phyloP scores from a whole-genome alignment of 1,284 basidiomycete genomes.

The Sanghuangporus sanghuang region DNA sequence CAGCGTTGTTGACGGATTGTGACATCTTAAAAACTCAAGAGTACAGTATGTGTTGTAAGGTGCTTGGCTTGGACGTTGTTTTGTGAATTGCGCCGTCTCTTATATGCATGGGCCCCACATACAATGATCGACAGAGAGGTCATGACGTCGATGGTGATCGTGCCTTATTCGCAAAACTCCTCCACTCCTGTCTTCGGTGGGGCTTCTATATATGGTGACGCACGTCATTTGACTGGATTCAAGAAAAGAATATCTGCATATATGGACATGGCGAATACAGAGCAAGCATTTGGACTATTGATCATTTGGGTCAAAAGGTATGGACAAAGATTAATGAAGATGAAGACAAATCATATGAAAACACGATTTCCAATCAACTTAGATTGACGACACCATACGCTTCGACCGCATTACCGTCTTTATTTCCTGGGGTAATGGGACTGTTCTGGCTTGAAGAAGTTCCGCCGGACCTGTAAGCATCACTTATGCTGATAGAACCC shows the following conservation, averaged over 20 bases:
- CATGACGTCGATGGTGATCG: not conserved
- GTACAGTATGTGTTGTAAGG: not conserved
- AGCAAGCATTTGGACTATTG: too few species aligned
- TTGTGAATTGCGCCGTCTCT: not conserved
- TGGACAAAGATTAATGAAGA: too few species aligned
- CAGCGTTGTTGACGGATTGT: slow-evolving; percentile 14
- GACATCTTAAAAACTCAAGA: slow-evolving; percentile 13
- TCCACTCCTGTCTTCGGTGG: too few species aligned
- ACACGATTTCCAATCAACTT: not conserved
- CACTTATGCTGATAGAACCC: not conserved
- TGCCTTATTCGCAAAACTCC: too few species aligned
- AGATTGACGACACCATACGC: not conserved
- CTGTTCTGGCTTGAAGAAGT: not conserved
- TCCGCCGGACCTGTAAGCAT: not conserved
- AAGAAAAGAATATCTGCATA: too few species aligned
- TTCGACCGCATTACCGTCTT: not conserved
- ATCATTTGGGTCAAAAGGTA: too few species aligned
- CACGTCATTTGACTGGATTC: too few species aligned
- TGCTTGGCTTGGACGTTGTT: not conserved
- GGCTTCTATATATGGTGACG: too few species aligned
- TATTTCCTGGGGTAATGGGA: not conserved
- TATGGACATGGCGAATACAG: too few species aligned
- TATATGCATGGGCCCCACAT: too few species aligned
- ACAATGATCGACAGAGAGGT: not conserved
- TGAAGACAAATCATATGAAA: too few species aligned